Percentiles rank a stretch among this genome's conserved stretches.
Evolutionary conservation across 345 rosid species (phyloP).

Genomic region (Syzygium grande): DNA sequence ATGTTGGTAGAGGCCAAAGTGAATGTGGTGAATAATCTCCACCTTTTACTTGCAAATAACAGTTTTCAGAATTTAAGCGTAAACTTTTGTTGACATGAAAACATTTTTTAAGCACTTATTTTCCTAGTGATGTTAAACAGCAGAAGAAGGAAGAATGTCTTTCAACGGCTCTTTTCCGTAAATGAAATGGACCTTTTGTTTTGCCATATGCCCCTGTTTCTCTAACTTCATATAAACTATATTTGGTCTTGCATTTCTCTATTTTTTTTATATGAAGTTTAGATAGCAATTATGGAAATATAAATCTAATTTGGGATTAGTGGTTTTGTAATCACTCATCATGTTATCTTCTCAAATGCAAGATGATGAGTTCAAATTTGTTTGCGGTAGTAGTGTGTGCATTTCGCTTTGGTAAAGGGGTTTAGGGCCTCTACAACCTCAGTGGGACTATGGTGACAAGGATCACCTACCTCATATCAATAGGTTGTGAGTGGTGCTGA

Average conservation of each 20-base stretch:
- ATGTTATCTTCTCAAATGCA: not conserved
- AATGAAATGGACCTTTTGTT: not conserved
- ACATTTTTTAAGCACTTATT: not conserved
- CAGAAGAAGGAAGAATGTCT: not conserved
- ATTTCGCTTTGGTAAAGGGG: not conserved
- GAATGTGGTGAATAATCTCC: not conserved
- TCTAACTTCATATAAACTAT: not conserved
- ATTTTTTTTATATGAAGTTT: not conserved
- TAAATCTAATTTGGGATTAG: not conserved
- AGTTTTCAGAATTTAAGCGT: not conserved
- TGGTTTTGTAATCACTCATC: not conserved
- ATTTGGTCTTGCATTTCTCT: not conserved
- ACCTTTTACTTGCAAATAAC: not conserved
- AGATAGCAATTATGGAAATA: not conserved
- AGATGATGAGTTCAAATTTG: not conserved
- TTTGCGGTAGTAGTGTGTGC: not conserved
- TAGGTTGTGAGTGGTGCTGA: not conserved
- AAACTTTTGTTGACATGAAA: not conserved
- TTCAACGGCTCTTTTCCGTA: not conserved
- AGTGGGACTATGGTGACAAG: not conserved
- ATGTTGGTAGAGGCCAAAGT: not conserved
- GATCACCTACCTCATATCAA: not conserved
- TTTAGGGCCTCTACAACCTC: not conserved
- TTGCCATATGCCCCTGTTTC: not conserved
- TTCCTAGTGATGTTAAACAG: not conserved